Base-by-base conservation (phyloP, 345 rosid genomes). In the Cardiospermum halicacabum region DNA sequence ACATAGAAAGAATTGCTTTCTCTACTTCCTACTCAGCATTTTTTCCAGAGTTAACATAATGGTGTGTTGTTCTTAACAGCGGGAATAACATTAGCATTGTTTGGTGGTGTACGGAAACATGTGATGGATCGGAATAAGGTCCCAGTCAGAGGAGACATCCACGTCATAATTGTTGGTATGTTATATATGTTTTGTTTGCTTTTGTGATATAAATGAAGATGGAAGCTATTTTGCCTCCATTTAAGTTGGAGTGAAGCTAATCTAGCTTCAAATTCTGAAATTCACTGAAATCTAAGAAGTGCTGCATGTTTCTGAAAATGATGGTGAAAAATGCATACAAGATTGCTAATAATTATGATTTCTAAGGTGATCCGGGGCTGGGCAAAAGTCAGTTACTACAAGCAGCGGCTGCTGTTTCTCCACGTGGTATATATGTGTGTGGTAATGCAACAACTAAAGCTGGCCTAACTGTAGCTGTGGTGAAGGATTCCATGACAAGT, bases 131-230 rank as follows among this genome's bases (percentile, higher is more conserved):
- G 64, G 64, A 91, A 88, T 79, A 94, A 94, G 90, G 97, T 94
- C 73, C 97, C 99, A 58, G 97, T 94, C 56, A 82, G 99, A 80
- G 99, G 99, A 82, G 99, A 94, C 79, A 86, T 94, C 76, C 99
- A 94, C 76, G 95, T 88, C 76, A 84, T 93, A 53, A 77, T 93
- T 77, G 99, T 93, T 42, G 99, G 99, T 90, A 87, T 73, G 86
- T 50, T 62, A 53, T 48, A 67, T 31, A 65, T 67, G 22, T 56
- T 65, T 26, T 26, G 36, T 37, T n/a, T 50, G 26, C 36, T 42
- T 62, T 57, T 62, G 31, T 53, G 11, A 50, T 27, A 47, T 49
- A 5, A 25, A 8, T 31, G 49, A 28, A 34, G 21, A 4, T 49
- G 30, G 43, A 7, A 26, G 10, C 55, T 50, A 3, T 37, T 64